A percentile compares a stretch with the other conserved stretches of the same genome.
Evolutionary conservation across 306 rosid species (phyloP).

Genomic region (Luffa acutangula): DNA sequence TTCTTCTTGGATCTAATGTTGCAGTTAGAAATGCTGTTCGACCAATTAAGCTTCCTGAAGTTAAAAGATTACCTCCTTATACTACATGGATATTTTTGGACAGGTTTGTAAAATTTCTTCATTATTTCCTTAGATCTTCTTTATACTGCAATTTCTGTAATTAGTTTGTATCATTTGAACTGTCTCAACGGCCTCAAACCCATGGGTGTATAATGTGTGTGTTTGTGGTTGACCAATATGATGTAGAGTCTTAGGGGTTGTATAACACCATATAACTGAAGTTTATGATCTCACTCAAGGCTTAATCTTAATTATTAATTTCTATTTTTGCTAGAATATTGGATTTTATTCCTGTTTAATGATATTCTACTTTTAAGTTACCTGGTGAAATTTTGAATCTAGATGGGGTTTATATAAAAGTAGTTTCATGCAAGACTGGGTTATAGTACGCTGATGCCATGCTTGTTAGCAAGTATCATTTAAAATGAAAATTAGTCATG

Average conservation of each 20-base stretch:
- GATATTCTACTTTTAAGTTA: background rate
- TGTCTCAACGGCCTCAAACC: background rate
- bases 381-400: background rate
- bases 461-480: background rate
- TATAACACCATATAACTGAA: background rate
- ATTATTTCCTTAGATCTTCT: constrained; percentile 13
- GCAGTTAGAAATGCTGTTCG: constrained; percentile 89
- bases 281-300: background rate
- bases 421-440: background rate
- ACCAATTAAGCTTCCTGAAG: constrained; percentile 77
- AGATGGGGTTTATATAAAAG: background rate
- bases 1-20: constrained; percentile 89
- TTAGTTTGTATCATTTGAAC: background rate
- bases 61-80: constrained; percentile 82
- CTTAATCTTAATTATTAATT: background rate
- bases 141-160: background rate
- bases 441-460: background rate
- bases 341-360: background rate
- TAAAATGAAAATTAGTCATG: background rate
- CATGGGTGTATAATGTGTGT: background rate
- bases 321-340: background rate
- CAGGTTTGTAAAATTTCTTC: constrained; percentile 43
- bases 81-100: constrained; percentile 97
- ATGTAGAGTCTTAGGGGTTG: background rate
- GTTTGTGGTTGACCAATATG: background rate